Conservation (phyloP, 2,329 filamentous ascomycete species). For the Claviceps sp. region DNA sequence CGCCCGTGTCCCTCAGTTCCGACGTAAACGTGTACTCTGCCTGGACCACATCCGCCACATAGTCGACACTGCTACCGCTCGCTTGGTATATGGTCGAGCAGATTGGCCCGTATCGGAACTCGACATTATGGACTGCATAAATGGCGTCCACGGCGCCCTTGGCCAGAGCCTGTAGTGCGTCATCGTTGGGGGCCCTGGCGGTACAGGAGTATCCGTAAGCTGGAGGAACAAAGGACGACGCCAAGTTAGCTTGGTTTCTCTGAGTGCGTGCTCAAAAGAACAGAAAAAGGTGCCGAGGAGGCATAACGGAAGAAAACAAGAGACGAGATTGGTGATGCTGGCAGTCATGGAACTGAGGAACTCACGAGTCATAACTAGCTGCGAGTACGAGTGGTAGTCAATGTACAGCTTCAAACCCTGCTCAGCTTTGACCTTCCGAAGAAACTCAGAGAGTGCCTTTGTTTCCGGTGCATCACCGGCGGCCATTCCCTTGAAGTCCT, state of each 20-base stretch:
- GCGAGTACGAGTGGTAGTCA: conserved; percentile 51
- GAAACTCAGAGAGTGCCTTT: conserved; percentile 27
- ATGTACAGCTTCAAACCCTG: conserved; percentile 47
- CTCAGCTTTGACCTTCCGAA: conserved; percentile 16
- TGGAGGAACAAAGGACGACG: conserved; percentile 6
- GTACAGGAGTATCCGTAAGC: conserved; percentile 48
- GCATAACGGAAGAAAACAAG: background rate
- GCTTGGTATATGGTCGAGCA: background rate
- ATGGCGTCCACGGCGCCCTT: conserved; percentile 25
- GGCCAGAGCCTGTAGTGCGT: conserved; percentile 35
- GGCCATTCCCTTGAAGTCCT: conserved; percentile 31
- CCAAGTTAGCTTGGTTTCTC: conserved; percentile 8
- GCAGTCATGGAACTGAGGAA: conserved; percentile 36
- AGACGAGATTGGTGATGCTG: background rate
- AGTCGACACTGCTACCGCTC: conserved; percentile 32
- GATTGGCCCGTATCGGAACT: conserved; percentile 25
- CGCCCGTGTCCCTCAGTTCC: conserved; percentile 24
- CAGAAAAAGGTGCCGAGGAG: background rate
- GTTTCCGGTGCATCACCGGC: conserved; percentile 39
- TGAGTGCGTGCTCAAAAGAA: background rate
- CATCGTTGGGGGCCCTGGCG: conserved; percentile 29
- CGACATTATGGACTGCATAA: background rate
- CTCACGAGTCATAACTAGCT: conserved; percentile 47
- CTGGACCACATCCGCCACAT: conserved; percentile 26
- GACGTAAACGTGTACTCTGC: conserved; percentile 25